Percentiles rank a stretch among this genome's conserved stretches.
phyloP scores from a whole-genome alignment of 2,329 filamentous ascomycete genomes.

The Trichoderma arundinaceum region DNA sequence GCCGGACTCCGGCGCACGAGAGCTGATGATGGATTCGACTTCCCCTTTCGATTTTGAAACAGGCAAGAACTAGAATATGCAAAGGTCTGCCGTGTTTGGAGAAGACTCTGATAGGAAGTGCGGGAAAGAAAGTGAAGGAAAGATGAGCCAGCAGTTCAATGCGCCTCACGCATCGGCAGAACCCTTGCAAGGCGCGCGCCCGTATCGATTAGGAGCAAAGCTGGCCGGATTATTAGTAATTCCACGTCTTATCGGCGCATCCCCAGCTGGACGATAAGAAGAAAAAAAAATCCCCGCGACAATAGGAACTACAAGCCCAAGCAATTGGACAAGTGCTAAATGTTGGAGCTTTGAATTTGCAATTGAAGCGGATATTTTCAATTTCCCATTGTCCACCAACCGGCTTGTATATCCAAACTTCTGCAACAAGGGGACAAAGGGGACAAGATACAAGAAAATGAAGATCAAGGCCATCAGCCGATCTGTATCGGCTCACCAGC shows the following conservation, averaged over 20 bases:
- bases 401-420: neutral
- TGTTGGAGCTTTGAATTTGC: slow-evolving; percentile 8
- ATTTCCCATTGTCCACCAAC: neutral
- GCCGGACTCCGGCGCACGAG: slow-evolving; percentile 24
- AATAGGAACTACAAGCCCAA: neutral
- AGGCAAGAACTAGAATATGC: slow-evolving; percentile 10
- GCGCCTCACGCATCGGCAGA: slow-evolving; percentile 16
- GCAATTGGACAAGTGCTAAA: neutral
- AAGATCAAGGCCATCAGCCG: slow-evolving; percentile 72
- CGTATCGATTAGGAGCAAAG: slow-evolving; percentile 22
- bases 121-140: slow-evolving; percentile 18
- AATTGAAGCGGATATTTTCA: neutral
- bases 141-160: slow-evolving; percentile 23
- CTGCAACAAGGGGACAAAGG: neutral
- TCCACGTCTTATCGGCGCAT: slow-evolving; percentile 40
- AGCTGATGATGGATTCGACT: neutral
- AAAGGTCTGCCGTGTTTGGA: neutral
- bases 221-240: slow-evolving; percentile 42
- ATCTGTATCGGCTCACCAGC: slow-evolving; percentile 67
- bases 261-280: slow-evolving; percentile 40
- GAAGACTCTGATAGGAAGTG: neutral
- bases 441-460: slow-evolving; percentile 42
- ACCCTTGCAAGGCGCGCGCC: slow-evolving; percentile 25
- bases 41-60: neutral
- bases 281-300: slow-evolving; percentile 44